These are phyloP conservation scores for Raphanus sativus DNA, from an alignment of 345 rosid genomes.

Conservation along the genomic window DNA sequence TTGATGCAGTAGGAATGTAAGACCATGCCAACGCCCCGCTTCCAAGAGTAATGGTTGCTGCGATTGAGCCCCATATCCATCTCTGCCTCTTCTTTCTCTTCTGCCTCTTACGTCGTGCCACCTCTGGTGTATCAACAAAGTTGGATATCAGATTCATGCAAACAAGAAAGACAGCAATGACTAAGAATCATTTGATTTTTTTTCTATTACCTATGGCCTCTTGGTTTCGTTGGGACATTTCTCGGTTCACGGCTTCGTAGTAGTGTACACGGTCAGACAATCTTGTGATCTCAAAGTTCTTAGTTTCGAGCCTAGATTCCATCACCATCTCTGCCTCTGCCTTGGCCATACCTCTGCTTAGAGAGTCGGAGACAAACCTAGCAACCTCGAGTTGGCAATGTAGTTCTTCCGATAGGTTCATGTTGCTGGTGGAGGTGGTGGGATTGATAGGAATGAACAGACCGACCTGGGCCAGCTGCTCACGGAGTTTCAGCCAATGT, in stretches of 20 bases:
- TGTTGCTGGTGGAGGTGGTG: constrained; percentile 36
- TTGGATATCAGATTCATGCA: not conserved
- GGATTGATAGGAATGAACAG: constrained; percentile 59
- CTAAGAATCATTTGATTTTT: not conserved
- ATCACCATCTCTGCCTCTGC: constrained; percentile 72
- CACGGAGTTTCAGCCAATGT: constrained; percentile 67
- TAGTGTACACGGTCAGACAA: constrained; percentile 71
- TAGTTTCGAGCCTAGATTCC: constrained; percentile 64
- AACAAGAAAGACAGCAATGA: not conserved
- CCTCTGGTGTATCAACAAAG: constrained; percentile 48
- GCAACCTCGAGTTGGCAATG: constrained; percentile 61
- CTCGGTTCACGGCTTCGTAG: constrained; percentile 78
- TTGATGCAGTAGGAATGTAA: constrained; percentile 49
- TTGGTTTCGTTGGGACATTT: constrained; percentile 87
- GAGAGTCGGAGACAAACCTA: constrained; percentile 71
- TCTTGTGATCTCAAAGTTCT: constrained; percentile 82
- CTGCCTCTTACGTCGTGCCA: constrained; percentile 58
- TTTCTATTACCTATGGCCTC: constrained; percentile 62
- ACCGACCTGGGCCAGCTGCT: constrained; percentile 69
- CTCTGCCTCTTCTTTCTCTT: constrained; percentile 59
- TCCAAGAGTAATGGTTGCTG: constrained; percentile 62
- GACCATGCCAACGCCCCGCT: constrained; percentile 75
- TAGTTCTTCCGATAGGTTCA: constrained; percentile 57
- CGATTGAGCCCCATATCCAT: constrained; percentile 81
- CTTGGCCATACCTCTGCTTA: constrained; percentile 72